phyloP scores from a whole-genome alignment of 305 asterid genomes.

The Fraxinus latifolia region DNA sequence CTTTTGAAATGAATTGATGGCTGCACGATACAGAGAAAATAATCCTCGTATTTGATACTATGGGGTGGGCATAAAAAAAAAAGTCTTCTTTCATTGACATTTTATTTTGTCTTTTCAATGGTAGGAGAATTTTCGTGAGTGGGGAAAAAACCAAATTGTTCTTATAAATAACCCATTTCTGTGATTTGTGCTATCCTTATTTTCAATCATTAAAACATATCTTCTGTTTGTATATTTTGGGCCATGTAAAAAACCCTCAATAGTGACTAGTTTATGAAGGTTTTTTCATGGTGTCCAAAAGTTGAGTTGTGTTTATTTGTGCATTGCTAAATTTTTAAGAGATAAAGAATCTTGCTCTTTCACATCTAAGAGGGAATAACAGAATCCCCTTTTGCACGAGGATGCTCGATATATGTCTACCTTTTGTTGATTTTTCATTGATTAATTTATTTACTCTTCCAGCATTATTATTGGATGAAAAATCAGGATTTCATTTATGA shows the following conservation, averaged over 20 bases:
- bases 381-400: constrained; percentile 6
- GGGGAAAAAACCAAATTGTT: not conserved
- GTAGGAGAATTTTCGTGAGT: not conserved
- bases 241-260: not conserved
- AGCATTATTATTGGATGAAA: not conserved
- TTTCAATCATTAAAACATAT: not conserved
- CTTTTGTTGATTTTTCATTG: not conserved
- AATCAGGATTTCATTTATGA: not conserved
- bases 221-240: not conserved
- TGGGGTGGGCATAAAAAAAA: not conserved
- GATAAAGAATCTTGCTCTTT: not conserved
- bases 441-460: not conserved
- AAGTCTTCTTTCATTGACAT: not conserved
- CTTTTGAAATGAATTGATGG: not conserved
- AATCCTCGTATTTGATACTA: not conserved
- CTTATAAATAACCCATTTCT: not conserved
- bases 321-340: not conserved
- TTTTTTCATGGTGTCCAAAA: not conserved
- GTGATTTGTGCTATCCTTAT: not conserved
- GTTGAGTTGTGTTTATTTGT: not conserved
- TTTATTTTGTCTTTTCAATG: not conserved
- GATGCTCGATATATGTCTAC: not conserved
- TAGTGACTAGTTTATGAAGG: not conserved
- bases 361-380: not conserved
- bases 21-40: not conserved